Percentiles rank a stretch among this genome's conserved stretches.
Evolutionary conservation across 352 stramenopile genomes (phyloP).

Genomic region (Elongisporangium undulatum): DNA sequence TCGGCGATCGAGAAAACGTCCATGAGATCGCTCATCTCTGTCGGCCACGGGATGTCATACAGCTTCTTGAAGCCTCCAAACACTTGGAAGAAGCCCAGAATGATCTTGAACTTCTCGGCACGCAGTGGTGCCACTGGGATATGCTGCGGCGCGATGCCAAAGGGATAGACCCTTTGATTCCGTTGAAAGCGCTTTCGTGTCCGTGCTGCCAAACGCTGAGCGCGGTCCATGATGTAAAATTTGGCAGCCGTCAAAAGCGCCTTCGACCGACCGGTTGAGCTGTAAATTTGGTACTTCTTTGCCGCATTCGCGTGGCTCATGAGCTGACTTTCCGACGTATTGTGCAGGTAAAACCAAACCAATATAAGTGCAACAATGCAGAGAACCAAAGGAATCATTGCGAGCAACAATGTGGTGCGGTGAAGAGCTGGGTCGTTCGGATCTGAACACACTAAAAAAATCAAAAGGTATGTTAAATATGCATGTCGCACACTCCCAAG

Average conservation of each 20-base stretch:
- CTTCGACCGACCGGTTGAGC: slow-evolving; percentile 7
- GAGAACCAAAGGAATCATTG: slow-evolving; percentile 35
- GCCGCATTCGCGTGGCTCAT: slow-evolving; percentile 46
- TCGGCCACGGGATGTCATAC: slow-evolving; percentile 70
- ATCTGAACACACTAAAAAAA: slow-evolving; percentile 28
- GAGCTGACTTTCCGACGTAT: slow-evolving; percentile 39
- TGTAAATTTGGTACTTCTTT: slow-evolving; percentile 51
- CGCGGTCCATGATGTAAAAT: slow-evolving; percentile 18
- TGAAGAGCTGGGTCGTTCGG: slow-evolving; percentile 29
- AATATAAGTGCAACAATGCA: slow-evolving; percentile 24
- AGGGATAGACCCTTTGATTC: slow-evolving; percentile 12
- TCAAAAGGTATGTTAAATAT: slow-evolving; percentile 1
- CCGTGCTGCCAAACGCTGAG: not conserved
- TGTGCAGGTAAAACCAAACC: slow-evolving; percentile 42
- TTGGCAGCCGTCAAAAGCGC: slow-evolving; percentile 20
- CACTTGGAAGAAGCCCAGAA: slow-evolving; percentile 75
- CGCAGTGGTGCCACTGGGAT: slow-evolving; percentile 25
- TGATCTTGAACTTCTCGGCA: slow-evolving; percentile 76
- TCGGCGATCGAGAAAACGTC: slow-evolving; percentile 65
- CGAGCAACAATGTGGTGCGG: slow-evolving; percentile 28
- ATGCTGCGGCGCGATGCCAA: slow-evolving; percentile 27
- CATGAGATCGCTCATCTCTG: slow-evolving; percentile 52
- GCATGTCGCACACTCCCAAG: not conserved
- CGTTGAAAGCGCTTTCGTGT: slow-evolving; percentile 1
- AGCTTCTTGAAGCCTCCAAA: slow-evolving; percentile 69